phyloP scores from a whole-genome alignment of 345 rosid genomes.

The Gossypium sturtianum region DNA sequence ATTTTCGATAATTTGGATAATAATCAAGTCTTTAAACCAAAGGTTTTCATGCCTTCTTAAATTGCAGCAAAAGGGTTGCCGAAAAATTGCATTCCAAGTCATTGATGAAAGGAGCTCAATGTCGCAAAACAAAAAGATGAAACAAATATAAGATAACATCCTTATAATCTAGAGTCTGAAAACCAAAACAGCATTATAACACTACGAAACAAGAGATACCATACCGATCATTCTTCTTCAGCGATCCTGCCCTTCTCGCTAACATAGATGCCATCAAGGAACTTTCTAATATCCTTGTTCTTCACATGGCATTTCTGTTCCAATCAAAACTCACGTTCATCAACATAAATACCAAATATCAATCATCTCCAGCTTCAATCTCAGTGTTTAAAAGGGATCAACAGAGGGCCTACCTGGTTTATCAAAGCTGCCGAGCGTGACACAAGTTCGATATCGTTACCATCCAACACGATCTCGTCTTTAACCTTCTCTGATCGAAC shows the following conservation, averaged over 20 bases:
- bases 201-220: background rate
- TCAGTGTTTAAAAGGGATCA: too few relatives aligned
- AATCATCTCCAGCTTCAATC: too few relatives aligned
- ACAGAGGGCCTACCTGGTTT: constrained; percentile 37
- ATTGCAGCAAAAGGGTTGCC: too few relatives aligned
- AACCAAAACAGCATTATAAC: background rate
- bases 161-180: background rate
- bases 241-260: constrained; percentile 51
- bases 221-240: constrained; percentile 32
- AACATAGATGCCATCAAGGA: constrained; percentile 63
- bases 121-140: background rate
- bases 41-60: too few relatives aligned
- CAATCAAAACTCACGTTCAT: too few relatives aligned
- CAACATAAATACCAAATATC: too few relatives aligned
- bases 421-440: constrained; percentile 12
- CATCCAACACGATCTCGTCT: constrained; percentile 57
- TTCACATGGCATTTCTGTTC: constrained; percentile 69
- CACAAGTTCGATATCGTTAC: constrained; percentile 22
- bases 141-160: constrained; percentile 1
- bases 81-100: too few relatives aligned
- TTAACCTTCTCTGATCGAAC: constrained; percentile 55
- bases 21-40: too few relatives aligned
- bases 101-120: too few relatives aligned
- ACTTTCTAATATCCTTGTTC: constrained; percentile 63
- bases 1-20: too few relatives aligned